phyloP scores from a whole-genome alignment of 2,329 filamentous ascomycete species.

The Pseudogymnoascus pannorum region DNA sequence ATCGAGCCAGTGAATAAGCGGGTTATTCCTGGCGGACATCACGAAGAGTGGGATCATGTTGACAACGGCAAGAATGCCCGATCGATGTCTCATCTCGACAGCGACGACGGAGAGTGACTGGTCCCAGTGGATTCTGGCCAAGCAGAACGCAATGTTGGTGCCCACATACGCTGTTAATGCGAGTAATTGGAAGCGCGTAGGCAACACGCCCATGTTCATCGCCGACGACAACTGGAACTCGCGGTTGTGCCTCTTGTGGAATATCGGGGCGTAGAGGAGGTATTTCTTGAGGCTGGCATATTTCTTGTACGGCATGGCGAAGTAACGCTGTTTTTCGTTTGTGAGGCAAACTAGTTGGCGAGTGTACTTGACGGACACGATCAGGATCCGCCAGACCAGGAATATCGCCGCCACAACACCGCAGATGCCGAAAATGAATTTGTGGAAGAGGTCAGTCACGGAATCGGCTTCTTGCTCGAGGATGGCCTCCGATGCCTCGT shows the following conservation, averaged over 20 bases:
- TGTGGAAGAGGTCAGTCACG: constrained; percentile 47
- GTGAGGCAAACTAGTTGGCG: constrained; percentile 68
- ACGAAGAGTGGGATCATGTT: constrained; percentile 76
- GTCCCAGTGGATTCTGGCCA: constrained; percentile 56
- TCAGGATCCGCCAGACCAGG: constrained; percentile 58
- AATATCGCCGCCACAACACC: constrained; percentile 55
- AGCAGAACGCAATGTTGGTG: constrained; percentile 71
- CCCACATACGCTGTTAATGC: constrained; percentile 61
- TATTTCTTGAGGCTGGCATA: constrained; percentile 60
- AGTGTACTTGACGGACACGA: constrained; percentile 58
- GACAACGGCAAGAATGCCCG: constrained; percentile 61
- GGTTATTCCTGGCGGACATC: constrained; percentile 70
- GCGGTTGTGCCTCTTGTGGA: constrained; percentile 68
- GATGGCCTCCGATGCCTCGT: neutral
- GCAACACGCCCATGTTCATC: constrained; percentile 67
- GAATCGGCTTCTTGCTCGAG: constrained; percentile 18
- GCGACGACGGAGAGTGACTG: constrained; percentile 38
- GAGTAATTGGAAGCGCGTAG: constrained; percentile 68
- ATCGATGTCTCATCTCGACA: constrained; percentile 55
- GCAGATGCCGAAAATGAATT: constrained; percentile 57
- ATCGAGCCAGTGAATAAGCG: constrained; percentile 61
- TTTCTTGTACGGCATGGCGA: constrained; percentile 49
- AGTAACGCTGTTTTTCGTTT: constrained; percentile 76
- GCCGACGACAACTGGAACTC: constrained; percentile 62
- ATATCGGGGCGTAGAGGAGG: constrained; percentile 62